phyloP scores from a whole-genome alignment of 768 basidiomycete species.

The Tulasnella sp. region DNA sequence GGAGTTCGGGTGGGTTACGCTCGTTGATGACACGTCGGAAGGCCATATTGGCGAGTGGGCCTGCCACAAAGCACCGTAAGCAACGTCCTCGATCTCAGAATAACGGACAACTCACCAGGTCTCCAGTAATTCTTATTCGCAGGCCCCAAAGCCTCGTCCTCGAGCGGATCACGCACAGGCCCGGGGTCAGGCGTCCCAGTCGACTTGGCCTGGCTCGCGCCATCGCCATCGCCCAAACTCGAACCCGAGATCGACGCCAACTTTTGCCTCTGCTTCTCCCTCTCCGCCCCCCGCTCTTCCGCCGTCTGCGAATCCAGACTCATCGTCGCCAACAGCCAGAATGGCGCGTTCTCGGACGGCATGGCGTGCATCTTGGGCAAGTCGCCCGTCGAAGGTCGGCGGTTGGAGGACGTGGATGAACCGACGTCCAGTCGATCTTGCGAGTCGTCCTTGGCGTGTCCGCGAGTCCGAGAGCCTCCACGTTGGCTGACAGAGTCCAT shows the following conservation, averaged over 20 bases:
- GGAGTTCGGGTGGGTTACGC: constrained; percentile 67
- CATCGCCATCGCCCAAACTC: constrained; percentile 6
- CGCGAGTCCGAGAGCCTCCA: neutral
- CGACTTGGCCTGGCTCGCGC: neutral
- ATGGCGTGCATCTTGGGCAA: constrained; percentile 10
- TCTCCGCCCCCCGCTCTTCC: constrained; percentile 25
- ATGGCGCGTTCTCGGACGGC: constrained; percentile 6
- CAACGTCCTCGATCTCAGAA: neutral
- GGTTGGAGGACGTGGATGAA: constrained; percentile 21
- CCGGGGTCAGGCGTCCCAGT: constrained; percentile 25
- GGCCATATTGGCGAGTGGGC: constrained; percentile 31
- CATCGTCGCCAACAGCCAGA: constrained; percentile 8
- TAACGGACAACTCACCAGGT: constrained; percentile 42
- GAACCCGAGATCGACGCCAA: constrained; percentile 4
- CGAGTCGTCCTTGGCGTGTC: neutral
- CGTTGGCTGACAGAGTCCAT: constrained; percentile 4
- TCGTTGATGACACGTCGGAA: constrained; percentile 38
- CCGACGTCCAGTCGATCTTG: neutral
- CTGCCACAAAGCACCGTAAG: neutral
- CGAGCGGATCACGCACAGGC: constrained; percentile 24
- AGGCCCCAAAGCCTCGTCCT: constrained; percentile 42
- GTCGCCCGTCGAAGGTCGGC: constrained; percentile 32
- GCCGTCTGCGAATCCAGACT: constrained; percentile 25
- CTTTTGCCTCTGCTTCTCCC: constrained; percentile 12
- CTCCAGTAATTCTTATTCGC: constrained; percentile 70